Conservation (phyloP, 176 grass and related monocot genomes). For the Triticum timopheevii region DNA sequence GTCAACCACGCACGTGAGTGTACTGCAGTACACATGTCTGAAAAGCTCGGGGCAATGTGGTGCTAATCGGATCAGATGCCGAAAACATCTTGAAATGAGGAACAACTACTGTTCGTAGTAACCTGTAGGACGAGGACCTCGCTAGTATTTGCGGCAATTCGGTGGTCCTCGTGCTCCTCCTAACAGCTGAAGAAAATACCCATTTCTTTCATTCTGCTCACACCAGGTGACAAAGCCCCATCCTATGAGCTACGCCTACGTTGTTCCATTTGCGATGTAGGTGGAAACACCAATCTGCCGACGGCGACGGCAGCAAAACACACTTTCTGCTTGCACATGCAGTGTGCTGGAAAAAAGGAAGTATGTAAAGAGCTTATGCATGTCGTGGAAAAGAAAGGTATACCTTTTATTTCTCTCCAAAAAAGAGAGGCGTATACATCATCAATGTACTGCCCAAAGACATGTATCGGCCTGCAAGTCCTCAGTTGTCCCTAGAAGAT, state of each 20-base stretch:
- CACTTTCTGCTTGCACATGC: constrained; percentile 27
- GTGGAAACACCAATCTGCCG: neutral
- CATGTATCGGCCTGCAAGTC: neutral
- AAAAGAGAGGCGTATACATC: constrained; percentile 14
- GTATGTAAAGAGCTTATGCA: constrained; percentile 9
- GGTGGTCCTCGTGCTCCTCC: constrained; percentile 12
- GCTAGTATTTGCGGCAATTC: constrained; percentile 30
- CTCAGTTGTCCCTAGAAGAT: constrained; percentile 20
- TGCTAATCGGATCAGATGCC: constrained; percentile 1
- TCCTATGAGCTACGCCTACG: neutral
- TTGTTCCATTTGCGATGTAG: neutral
- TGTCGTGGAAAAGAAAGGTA: neutral
- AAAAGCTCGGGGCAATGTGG: neutral
- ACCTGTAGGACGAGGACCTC: constrained; percentile 23
- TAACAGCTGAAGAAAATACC: neutral
- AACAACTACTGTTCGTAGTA: neutral
- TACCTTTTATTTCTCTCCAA: neutral
- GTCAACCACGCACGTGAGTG: neutral
- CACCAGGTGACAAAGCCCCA: neutral
- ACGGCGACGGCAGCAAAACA: constrained; percentile 26
- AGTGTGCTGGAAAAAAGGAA: neutral
- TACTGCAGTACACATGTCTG: neutral
- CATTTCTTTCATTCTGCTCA: neutral
- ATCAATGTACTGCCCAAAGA: constrained; percentile 24
- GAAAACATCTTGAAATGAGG: constrained; percentile 37